Conservation (phyloP, 1,139 yeast genomes). For the Yamadazyma spencermartinsiae region DNA sequence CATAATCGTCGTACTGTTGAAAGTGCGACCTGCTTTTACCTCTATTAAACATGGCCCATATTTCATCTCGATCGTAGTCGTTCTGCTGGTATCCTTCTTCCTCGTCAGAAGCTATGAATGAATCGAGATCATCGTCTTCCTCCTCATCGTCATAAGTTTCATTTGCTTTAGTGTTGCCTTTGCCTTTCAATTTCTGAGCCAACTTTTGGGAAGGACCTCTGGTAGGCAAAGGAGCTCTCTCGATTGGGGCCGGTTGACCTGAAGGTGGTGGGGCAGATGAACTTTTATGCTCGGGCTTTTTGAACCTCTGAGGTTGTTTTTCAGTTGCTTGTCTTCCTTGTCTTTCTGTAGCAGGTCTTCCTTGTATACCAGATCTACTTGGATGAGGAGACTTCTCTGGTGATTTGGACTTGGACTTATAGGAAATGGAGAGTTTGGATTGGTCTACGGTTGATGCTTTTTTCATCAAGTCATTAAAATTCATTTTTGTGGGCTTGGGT, state of each 20-base stretch:
- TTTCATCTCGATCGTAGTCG: conserved; percentile 79
- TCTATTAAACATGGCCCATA: conserved; percentile 81
- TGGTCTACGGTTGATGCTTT: conserved; percentile 62
- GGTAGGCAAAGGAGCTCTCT: conserved; percentile 26
- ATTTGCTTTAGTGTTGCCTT: conserved; percentile 3
- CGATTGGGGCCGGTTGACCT: neutral
- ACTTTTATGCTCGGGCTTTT: neutral
- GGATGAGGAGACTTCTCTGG: conserved; percentile 20
- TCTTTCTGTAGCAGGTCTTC: neutral
- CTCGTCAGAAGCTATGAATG: conserved; percentile 59
- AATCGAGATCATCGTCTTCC: conserved; percentile 44
- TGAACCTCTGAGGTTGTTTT: no score
- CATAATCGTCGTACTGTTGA: conserved; percentile 52
- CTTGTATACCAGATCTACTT: neutral
- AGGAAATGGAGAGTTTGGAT: conserved; percentile 38
- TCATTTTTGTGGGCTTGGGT: conserved; percentile 44
- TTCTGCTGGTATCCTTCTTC: conserved; percentile 35
- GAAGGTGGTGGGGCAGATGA: no score
- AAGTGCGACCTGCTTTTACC: conserved; percentile 53
- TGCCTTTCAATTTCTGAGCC: conserved; percentile 26
- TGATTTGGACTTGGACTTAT: conserved; percentile 33
- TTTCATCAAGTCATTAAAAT: conserved; percentile 68
- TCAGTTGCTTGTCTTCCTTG: neutral
- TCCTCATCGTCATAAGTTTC: conserved; percentile 17
- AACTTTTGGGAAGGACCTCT: conserved; percentile 22